Conservation (phyloP, 306 rosid genomes). For the Prunus kanzakura region DNA sequence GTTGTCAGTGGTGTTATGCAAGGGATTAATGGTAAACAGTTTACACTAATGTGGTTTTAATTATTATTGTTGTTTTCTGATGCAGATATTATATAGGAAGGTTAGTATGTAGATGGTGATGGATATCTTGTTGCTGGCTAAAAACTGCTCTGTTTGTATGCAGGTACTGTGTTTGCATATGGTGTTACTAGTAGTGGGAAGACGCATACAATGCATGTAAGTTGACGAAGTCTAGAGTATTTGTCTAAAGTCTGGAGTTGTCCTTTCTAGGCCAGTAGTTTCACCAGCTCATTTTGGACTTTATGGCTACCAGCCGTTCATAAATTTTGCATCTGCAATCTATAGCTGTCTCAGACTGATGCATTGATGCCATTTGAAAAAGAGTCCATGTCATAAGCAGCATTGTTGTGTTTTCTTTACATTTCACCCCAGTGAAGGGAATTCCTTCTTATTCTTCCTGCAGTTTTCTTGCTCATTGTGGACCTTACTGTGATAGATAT, state of each 20-base stretch:
- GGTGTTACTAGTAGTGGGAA: constrained; percentile 94
- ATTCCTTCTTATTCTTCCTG: not conserved
- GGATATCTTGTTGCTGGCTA: constrained; percentile 9
- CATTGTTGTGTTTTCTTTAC: not conserved
- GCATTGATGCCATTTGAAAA: not conserved
- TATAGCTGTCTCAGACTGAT: not conserved
- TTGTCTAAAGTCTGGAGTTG: not conserved
- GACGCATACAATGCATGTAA: constrained; percentile 95
- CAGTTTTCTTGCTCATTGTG: not conserved
- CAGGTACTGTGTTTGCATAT: constrained; percentile 92
- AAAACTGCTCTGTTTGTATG: constrained; percentile 24
- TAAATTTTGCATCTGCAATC: not conserved
- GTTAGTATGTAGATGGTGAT: not conserved
- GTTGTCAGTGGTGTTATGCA: constrained; percentile 47
- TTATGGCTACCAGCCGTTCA: not conserved
- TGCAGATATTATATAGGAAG: not conserved
- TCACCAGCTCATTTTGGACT: not conserved
- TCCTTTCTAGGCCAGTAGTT: not conserved
- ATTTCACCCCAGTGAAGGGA: not conserved
- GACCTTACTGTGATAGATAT: not conserved
- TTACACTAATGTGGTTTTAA: not conserved
- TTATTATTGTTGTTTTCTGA: not conserved
- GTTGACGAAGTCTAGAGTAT: constrained; percentile 21
- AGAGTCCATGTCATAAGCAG: not conserved
- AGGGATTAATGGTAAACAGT: constrained; percentile 41